phyloP scores from a whole-genome alignment of 75 land plant species.

The Pseudotsuga menziesii region DNA sequence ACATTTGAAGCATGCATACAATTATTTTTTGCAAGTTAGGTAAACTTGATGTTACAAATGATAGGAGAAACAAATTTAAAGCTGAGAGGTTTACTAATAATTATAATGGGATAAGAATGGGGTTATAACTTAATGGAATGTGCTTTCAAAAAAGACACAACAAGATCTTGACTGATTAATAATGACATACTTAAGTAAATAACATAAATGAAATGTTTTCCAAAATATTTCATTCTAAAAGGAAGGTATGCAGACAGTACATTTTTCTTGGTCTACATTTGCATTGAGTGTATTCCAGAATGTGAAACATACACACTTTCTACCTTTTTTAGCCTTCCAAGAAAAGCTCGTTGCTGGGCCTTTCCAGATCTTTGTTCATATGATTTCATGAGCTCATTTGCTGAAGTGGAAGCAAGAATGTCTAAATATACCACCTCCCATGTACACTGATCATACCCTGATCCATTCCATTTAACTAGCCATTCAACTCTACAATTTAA shows the following conservation, averaged over 20 bases:
- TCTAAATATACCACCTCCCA: constrained; percentile 66
- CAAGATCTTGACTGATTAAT: too few species aligned
- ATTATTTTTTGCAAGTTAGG: neutral
- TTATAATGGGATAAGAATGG: neutral
- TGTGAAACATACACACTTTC: neutral
- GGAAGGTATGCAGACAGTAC: neutral
- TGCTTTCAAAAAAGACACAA: neutral
- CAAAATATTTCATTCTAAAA: neutral
- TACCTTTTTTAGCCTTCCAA: constrained; percentile 29
- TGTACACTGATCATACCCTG: constrained; percentile 68
- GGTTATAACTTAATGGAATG: neutral
- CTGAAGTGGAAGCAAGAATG: constrained; percentile 31
- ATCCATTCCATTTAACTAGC: constrained; percentile 82
- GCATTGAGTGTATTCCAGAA: neutral
- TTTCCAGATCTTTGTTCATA: constrained; percentile 45
- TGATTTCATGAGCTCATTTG: constrained; percentile 30
- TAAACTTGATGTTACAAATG: neutral
- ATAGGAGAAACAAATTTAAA: neutral
- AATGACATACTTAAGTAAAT: too few species aligned
- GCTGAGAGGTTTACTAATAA: neutral
- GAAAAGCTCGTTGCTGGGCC: constrained; percentile 24
- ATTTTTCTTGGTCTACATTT: neutral
- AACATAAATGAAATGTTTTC: neutral
- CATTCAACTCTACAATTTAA: constrained; percentile 42
- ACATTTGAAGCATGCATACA: neutral